Evolutionary conservation across 352 stramenopile genomes (phyloP).

Genomic region (Stramenopiles sp.): DNA sequence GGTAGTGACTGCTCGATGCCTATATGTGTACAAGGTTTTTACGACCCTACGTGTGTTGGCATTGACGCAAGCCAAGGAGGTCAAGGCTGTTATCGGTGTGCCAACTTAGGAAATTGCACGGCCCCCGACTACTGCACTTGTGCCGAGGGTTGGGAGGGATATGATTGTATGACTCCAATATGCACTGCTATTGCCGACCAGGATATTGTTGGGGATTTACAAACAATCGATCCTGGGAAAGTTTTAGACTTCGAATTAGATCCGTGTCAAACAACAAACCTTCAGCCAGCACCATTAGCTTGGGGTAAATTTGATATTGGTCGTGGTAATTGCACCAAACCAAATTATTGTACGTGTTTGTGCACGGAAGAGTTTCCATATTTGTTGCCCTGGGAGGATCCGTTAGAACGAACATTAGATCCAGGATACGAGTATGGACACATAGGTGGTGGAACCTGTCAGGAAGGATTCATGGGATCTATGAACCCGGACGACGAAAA

Average conservation of each 20-base stretch:
- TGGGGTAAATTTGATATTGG: conserved; percentile 45
- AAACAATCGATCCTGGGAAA: conserved; percentile 78
- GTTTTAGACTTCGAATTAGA: conserved; percentile 64
- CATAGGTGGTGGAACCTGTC: conserved; percentile 55
- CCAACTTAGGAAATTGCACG: conserved; percentile 72
- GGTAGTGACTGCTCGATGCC: conserved; percentile 78
- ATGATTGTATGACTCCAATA: conserved; percentile 72
- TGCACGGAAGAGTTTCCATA: conserved; percentile 50
- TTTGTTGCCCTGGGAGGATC: conserved; percentile 49
- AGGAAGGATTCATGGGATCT: conserved; percentile 77
- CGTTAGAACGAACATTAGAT: conserved; percentile 42
- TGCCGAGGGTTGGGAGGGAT: conserved; percentile 70
- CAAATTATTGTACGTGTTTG: conserved; percentile 64
- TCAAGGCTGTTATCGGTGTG: conserved; percentile 78
- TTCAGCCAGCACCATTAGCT: conserved; percentile 41
- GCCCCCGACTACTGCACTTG: conserved; percentile 68
- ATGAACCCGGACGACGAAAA: conserved; percentile 57
- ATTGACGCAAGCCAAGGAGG: conserved; percentile 25
- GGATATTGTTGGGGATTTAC: conserved; percentile 54
- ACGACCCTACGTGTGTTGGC: conserved; percentile 64
- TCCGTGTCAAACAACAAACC: conserved; percentile 62
- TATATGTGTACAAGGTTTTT: conserved; percentile 80
- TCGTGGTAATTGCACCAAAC: conserved; percentile 76
- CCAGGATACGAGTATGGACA: conserved; percentile 59
- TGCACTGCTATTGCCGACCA: conserved; percentile 43